A percentile compares a stretch with the other conserved stretches of the same genome.
Conservation (phyloP, 2,329 filamentous ascomycete species). For the Triangularia verruculosa region DNA sequence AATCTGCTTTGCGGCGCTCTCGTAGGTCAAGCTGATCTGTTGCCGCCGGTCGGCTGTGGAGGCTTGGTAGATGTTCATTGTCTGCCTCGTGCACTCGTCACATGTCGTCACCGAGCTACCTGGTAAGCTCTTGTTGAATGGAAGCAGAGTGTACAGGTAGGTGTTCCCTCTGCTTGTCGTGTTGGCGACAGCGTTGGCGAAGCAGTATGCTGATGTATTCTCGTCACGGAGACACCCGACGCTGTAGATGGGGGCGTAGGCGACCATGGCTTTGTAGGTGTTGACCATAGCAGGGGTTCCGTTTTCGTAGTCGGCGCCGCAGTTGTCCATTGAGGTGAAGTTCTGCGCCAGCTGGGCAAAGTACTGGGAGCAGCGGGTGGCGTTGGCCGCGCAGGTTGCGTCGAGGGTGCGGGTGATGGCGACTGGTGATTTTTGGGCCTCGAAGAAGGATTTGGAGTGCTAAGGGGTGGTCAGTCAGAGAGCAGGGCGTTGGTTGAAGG, state of each 20-base stretch:
- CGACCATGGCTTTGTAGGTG: conserved; percentile 70
- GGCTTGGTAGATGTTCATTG: conserved; percentile 76
- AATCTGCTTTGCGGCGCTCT: conserved; percentile 67
- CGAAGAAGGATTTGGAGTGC: conserved; percentile 83
- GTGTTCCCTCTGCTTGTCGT: conserved; percentile 64
- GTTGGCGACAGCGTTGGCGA: conserved; percentile 81
- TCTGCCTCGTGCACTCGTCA: conserved; percentile 70
- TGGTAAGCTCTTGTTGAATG: conserved; percentile 71
- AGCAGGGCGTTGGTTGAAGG: too few relatives aligned
- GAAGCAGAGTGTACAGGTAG: conserved; percentile 79
- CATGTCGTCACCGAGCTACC: conserved; percentile 68
- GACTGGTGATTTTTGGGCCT: conserved; percentile 67
- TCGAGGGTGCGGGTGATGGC: conserved; percentile 76
- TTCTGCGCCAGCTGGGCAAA: conserved; percentile 64
- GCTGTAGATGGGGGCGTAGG: conserved; percentile 75
- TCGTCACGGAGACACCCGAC: conserved; percentile 75
- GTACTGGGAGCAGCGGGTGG: conserved; percentile 61
- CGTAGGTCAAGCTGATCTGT: conserved; percentile 67
- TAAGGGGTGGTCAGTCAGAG: conserved; percentile 37
- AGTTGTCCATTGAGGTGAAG: conserved; percentile 61
- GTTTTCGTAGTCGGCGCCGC: conserved; percentile 65
- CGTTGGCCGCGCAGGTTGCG: conserved; percentile 68
- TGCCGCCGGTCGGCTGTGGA: conserved; percentile 65
- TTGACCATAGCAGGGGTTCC: conserved; percentile 69
- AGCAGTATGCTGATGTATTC: conserved; percentile 68